Conservation (phyloP, 371 early-diverging fungal species). For the Batkoa obscura region DNA sequence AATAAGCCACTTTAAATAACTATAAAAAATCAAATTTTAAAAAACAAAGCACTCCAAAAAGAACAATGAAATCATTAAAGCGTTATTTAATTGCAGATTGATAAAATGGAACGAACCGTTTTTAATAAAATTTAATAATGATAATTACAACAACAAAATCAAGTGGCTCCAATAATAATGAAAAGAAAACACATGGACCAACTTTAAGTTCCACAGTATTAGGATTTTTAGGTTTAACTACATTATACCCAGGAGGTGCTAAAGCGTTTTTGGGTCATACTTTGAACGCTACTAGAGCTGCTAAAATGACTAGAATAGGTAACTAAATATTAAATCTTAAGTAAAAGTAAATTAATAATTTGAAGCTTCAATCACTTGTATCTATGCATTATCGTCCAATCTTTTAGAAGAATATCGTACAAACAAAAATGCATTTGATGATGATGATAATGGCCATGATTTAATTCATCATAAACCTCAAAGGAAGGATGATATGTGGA, state of each 20-base stretch:
- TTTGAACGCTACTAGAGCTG: neutral
- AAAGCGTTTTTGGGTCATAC: constrained; percentile 3
- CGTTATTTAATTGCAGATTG: no score
- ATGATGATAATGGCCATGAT: constrained; percentile 2
- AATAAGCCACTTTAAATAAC: no score
- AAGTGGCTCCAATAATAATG: neutral
- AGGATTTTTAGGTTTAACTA: neutral
- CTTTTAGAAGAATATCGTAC: constrained; percentile 4
- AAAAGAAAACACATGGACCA: constrained; percentile 2
- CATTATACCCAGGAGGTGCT: neutral
- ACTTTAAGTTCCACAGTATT: neutral
- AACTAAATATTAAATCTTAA: neutral
- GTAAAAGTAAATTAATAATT: neutral
- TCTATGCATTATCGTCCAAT: neutral
- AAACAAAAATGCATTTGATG: neutral
- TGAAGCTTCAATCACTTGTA: neutral
- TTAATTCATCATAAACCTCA: neutral
- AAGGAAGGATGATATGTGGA: neutral
- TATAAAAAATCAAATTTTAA: no score
- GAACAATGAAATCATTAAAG: no score
- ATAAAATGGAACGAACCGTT: no score
- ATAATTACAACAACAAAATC: no score
- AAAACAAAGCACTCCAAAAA: no score
- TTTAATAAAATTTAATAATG: no score
- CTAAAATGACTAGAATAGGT: constrained; percentile 4